Conservation (phyloP, 768 basidiomycete genomes). For the Pseudohyphozyma bogoriensis region DNA sequence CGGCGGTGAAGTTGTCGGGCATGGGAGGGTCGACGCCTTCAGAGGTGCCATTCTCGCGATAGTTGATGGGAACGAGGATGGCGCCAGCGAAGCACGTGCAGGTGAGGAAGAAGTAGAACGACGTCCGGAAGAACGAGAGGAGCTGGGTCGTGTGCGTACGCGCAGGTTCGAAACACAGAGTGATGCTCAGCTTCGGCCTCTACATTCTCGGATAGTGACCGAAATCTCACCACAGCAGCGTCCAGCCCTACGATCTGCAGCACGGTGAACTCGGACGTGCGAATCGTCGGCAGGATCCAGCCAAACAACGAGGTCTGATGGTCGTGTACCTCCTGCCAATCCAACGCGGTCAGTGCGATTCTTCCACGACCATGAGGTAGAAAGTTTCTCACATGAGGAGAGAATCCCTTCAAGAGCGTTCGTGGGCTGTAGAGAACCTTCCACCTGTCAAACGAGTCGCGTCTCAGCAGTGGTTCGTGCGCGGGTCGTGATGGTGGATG, state of each 20-base stretch:
- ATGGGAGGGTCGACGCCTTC: conserved; percentile 39
- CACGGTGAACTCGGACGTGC: conserved; percentile 82
- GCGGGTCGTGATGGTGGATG: no score
- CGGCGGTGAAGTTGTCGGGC: conserved; percentile 14
- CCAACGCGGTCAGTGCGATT: not conserved
- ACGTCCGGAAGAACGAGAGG: conserved; percentile 89
- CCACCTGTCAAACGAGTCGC: no score
- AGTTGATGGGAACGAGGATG: conserved; percentile 91
- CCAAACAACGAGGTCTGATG: conserved; percentile 73
- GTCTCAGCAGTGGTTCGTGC: no score
- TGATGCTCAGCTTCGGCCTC: no score
- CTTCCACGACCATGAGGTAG: not conserved
- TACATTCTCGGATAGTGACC: no score
- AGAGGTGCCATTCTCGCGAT: conserved; percentile 56
- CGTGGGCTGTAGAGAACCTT: conserved; percentile 82
- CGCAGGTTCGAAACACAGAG: no score
- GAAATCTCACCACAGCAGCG: conserved; percentile 70
- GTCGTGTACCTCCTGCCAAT: conserved; percentile 66
- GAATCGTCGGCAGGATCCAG: conserved; percentile 88
- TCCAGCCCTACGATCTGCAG: conserved; percentile 94
- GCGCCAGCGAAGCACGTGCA: conserved; percentile 70
- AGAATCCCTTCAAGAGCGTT: conserved; percentile 64
- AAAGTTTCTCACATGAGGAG: no score
- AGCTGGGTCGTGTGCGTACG: no score
- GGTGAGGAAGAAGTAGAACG: conserved; percentile 78